Base-by-base conservation (phyloP, 192 early-diverging fungal species). In the Rhizoclosmatium globosum region DNA sequence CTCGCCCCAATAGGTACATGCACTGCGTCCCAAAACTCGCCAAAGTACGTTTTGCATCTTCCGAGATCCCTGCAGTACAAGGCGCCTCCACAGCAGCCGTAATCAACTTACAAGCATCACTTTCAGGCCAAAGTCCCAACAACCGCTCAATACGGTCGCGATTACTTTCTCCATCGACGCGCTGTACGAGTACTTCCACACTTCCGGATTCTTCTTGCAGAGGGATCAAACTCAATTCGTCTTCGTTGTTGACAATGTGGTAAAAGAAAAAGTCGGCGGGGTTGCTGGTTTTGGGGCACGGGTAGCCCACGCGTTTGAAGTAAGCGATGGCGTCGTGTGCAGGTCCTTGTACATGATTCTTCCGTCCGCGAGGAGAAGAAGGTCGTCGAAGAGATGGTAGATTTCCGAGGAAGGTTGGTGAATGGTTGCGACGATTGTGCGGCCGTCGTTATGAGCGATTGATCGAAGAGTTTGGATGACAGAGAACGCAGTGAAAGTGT, bases 301-400 rank as follows among this genome's bases (percentile, higher is more conserved):
- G 85, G 70, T 84, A 83, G 4, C 88, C 87, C 13, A 81, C 71
- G 2, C 46, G 46, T 19, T 72, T 70, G 47, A 92, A 79, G 68
- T 90, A 92, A n/a, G 78, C 79, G 17, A 89, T 80, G 7, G 86
- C 71, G 39, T 73, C 66, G 4, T 74, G 64, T 0, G 85, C 82
- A 21, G 83, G 82, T 39, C 92, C 93, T 47, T 91, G 82, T 92
- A 94, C 78, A 93, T 91, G 47, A 92, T 85, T 39, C 87, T 84
- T n/a, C 92, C 92, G 64, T 93, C 88, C 1, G 88, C 83, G 47
- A 94, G 82, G 31, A 94, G 59, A 11, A 93, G 71, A 19, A 94
- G 81, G 42, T 93, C 91, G 75, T 94, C 92, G 43, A 94, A 90
- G 50, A 92, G 66, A 79, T 87, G 82, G 69, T 87, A 90, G 64